Evolutionary conservation across 1,284 basidiomycete genomes (phyloP).

Genomic region (Clitocybe nebularis): DNA sequence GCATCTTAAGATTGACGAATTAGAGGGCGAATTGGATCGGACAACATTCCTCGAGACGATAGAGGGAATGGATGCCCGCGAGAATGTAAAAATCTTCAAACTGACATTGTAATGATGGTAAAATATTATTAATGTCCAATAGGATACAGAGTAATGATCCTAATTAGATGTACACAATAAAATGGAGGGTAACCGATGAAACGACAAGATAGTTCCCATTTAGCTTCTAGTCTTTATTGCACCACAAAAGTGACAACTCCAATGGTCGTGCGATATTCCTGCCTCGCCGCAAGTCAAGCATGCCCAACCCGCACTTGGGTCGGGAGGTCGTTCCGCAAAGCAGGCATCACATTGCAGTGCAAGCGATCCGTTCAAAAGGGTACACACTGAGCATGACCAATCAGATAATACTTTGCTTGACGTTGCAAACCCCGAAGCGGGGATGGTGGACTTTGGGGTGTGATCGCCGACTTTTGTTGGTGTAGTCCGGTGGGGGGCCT

Average conservation of each 20-base stretch:
- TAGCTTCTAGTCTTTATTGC: slow-evolving; percentile 52
- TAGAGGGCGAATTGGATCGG: slow-evolving; percentile 14
- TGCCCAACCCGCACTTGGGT: slow-evolving; percentile 50
- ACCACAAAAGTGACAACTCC: slow-evolving; percentile 75
- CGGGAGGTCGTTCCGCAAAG: slow-evolving; percentile 41
- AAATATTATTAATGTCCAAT: slow-evolving; percentile 3
- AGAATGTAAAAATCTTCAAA: slow-evolving; percentile 37
- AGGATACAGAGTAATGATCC: too few relatives aligned
- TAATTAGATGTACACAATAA: background rate
- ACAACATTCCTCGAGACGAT: slow-evolving; percentile 23
- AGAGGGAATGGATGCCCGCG: slow-evolving; percentile 21
- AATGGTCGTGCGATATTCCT: slow-evolving; percentile 61
- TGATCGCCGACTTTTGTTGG: too few relatives aligned
- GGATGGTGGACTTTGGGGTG: too few relatives aligned
- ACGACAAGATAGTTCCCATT: slow-evolving; percentile 1
- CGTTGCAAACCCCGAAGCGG: too few relatives aligned
- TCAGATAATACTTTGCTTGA: slow-evolving; percentile 19
- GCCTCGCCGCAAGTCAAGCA: slow-evolving; percentile 66
- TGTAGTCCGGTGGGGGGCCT: slow-evolving; percentile 6
- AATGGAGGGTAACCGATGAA: background rate
- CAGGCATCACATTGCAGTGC: slow-evolving; percentile 65
- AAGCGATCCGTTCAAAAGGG: slow-evolving; percentile 55
- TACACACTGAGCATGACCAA: slow-evolving; percentile 74
- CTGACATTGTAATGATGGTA: slow-evolving; percentile 25
- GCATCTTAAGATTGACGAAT: slow-evolving; percentile 19